A percentile compares a stretch with the other conserved stretches of the same genome.
phyloP scores from a whole-genome alignment of 2,329 filamentous ascomycete species.

The Aspergillus vadensis region DNA sequence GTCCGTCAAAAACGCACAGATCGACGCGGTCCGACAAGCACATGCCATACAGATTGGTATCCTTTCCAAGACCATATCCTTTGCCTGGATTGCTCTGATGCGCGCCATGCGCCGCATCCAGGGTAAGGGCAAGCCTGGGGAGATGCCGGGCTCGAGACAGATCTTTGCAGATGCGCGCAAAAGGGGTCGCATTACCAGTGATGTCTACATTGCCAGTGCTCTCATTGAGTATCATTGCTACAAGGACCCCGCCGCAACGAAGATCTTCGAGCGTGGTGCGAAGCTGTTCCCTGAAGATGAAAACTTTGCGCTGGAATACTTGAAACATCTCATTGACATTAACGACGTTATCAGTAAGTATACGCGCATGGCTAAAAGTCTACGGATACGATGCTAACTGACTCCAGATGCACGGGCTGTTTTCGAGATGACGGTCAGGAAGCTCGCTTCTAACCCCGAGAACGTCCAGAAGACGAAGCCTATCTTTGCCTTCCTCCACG shows the following conservation, averaged over 20 bases:
- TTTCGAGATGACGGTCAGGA: constrained; percentile 90
- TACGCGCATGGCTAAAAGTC: not conserved
- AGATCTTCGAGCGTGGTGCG: constrained; percentile 93
- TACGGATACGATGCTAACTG: constrained; percentile 16
- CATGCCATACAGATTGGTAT: constrained; percentile 72
- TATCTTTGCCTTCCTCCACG: constrained; percentile 88
- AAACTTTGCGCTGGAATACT: constrained; percentile 88
- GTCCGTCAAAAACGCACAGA: constrained; percentile 55
- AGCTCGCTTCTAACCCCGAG: constrained; percentile 75
- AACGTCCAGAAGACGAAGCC: constrained; percentile 74
- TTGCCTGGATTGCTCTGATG: constrained; percentile 92
- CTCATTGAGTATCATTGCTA: constrained; percentile 95
- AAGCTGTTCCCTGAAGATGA: constrained; percentile 94
- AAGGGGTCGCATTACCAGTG: constrained; percentile 83
- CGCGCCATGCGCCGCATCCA: constrained; percentile 92
- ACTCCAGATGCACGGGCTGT: constrained; percentile 84
- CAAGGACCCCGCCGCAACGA: constrained; percentile 86
- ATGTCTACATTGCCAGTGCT: constrained; percentile 92
- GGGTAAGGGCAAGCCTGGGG: constrained; percentile 74
- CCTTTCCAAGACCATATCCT: constrained; percentile 83
- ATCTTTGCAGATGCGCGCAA: constrained; percentile 88
- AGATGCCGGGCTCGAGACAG: constrained; percentile 72
- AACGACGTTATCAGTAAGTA: constrained; percentile 89
- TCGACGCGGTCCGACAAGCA: constrained; percentile 63
- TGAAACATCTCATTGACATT: constrained; percentile 89